Evolutionary conservation across 2,329 filamentous ascomycete species (phyloP), one percentile per base, ranked within the genome.

Genomic region (Aspergillus sp.): DNA sequence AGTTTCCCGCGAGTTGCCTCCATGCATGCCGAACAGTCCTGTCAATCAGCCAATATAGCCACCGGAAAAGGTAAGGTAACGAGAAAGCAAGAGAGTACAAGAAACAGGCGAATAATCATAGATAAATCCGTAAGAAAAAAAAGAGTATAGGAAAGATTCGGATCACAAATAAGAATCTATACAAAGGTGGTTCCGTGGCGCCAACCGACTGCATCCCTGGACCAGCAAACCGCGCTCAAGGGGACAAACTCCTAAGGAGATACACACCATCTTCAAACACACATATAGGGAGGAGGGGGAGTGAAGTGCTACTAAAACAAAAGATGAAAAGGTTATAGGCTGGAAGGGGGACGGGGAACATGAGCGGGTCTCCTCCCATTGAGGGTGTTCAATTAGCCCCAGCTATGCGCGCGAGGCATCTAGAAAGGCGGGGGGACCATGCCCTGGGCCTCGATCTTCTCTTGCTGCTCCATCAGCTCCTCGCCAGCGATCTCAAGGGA

Each of bases 401-500:
- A 56, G 53, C 44, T 50, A 51, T 42, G 24, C 46, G 40, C 20
- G 51, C 47, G 45, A 49, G 51, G 46, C 43, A 53, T 56, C 71
- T 77, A 79, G 67, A 78, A 78, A 48, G 79, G 79, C 55, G 79
- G 77, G 54, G 73, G 71, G 54, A 77, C 64, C 60, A 75, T 72
- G 59, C 71, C 71, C 54, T 72, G 65, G 49, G 73, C 60, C 44
- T 74, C 73, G 44, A 71, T 68, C 59, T 66, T 73, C 72, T 90
- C 87, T 73, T 91, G 88, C 76, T 91, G 88, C 73, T 92, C 87
- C 80, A 94, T 89, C 62, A 95, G 78, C 71, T 95, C 90, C 72
- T 95, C 91, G 51, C 86, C 83, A 47, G 86, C 86, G 48, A 89
- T 84, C 79, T 96, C 91, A 62, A 96, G 90, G 45, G 92, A 95